A percentile compares a stretch with the other conserved stretches of the same genome.
Conservation (phyloP, 2,329 filamentous ascomycete species). For the Mariannaea elegans region DNA sequence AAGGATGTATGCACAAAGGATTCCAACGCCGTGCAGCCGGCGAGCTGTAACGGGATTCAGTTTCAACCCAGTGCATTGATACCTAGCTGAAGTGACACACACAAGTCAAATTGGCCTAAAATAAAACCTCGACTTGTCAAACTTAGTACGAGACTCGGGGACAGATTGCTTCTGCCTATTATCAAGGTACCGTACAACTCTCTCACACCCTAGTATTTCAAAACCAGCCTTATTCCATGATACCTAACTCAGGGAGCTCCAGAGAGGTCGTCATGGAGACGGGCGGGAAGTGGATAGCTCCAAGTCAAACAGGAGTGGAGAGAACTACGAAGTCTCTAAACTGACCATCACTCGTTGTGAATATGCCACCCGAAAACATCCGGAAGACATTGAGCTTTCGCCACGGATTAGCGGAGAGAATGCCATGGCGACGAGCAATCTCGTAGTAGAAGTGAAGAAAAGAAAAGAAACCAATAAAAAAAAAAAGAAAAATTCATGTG, state of each 20-base stretch:
- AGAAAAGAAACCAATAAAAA: neutral
- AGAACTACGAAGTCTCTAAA: constrained; percentile 5
- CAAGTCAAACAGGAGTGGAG: constrained; percentile 6
- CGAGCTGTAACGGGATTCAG: no score
- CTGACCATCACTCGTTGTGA: constrained; percentile 20
- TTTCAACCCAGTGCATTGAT: no score
- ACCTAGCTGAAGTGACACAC: no score
- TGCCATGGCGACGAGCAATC: neutral
- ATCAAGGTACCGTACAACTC: no score
- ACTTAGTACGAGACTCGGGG: no score
- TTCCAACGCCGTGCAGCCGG: neutral
- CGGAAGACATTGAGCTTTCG: constrained; percentile 2
- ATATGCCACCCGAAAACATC: constrained; percentile 32
- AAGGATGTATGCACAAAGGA: neutral
- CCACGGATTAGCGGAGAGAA: neutral
- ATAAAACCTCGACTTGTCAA: no score
- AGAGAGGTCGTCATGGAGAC: constrained; percentile 34
- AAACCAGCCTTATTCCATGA: neutral
- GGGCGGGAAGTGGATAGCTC: constrained; percentile 36
- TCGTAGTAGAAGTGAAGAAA: neutral
- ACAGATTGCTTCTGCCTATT: no score
- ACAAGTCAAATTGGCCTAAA: no score
- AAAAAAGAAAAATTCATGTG: neutral
- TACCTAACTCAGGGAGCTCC: neutral
- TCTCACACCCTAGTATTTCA: neutral